Base-by-base conservation (phyloP, 306 rosid genomes). In the Lathyrus sativus region DNA sequence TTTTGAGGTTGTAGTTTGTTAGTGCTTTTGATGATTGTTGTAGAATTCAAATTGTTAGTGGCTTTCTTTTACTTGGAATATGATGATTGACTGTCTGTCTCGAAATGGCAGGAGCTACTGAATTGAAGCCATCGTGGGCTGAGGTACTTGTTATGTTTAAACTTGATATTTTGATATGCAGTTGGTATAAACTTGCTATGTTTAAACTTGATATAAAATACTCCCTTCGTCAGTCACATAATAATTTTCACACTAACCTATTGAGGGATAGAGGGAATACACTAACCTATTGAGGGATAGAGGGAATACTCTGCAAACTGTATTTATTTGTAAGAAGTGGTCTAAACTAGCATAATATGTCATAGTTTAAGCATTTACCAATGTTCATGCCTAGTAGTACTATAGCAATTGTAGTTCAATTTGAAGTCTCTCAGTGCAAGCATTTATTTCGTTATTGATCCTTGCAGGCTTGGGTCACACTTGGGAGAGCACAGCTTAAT, bases 401-500 rank as follows among this genome's bases (percentile, higher is more conserved):
- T 67, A 64, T 22, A 38, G 64, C 39, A 37, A 35, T 65, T 73
- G 56, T 59, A 7, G 41, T 70, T 33, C 43, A 50, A 37, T 66
- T 11, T 53, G 37, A 24, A 43, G 46, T 41, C 67, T 67, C 54
- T 6, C 42, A 26, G 62, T 38, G 22, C 39, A 63, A 35, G 37
- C 6, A 13, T 59, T 64, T 4, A 14, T 67, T 67, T 67, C 50
- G 12, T 70, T 63, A 44, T 57, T 64, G 78, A 68, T 77, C 53
- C 60, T 57, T 65, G 31, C 77, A 92, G 96, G 96, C 93, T 45
- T 88, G 96, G 98, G 74, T 88, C 63, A 90, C 98, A 50, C 96
- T 92, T 62, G 98, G 96, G 57, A 88, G 98, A 77, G 90, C 98
- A 61, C 96, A 90, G 74, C 80, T 92, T 66, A 90, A 92, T 79